Base-by-base conservation (phyloP, 345 rosid species). In the Passiflora organensis region DNA sequence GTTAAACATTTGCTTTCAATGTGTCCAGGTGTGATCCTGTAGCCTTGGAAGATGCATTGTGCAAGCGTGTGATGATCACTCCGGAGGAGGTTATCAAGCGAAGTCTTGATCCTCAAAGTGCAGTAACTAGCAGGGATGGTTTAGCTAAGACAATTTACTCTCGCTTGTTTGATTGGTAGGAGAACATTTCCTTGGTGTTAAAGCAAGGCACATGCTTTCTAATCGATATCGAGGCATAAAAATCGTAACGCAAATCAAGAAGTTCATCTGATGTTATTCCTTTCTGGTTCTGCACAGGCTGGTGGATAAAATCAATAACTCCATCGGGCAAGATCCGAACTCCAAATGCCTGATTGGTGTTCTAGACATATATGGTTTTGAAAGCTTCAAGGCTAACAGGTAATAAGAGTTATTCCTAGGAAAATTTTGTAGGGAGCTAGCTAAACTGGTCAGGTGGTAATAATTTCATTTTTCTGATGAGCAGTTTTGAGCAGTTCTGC, bases 401-500 rank as follows among this genome's bases (percentile, higher is more conserved):
- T 80, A 67, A 58, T 28, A 8, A 28, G 5, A 2, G 34, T 28
- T 28, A 8, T 28, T 28, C 3, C 13, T 17, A 13, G 51, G n/a
- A 10, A 32, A 48, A 32, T 28, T 32, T 22, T 39, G 41, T 24
- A 53, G 55, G 34, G 51, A 34, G n/a, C 41, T 37, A 22, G n/a
- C n/a, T n/a, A 28, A 28, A 2, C 28, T 37, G 44, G 24, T 43
- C 32, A 6, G n/a, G n/a, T n/a, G n/a, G n/a, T n/a, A 39, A 44
- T 17, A 28, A 10, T 56, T n/a, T 1, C 41, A 28, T 54, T 10
- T 56, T 43, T 38, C 9, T 59, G 25, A 28, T 41, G 10, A 67
- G 75, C 87, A 91, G 96, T 72, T 91, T 91, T 64, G 96, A 91
- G 78, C 96, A 91, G 78, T 91, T 91, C 55, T 91, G 97, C 62